Evolutionary conservation across 208 protist species (phyloP), one percentile per base, ranked within the genome.

Genomic region (Wallacemonas sp.): DNA sequence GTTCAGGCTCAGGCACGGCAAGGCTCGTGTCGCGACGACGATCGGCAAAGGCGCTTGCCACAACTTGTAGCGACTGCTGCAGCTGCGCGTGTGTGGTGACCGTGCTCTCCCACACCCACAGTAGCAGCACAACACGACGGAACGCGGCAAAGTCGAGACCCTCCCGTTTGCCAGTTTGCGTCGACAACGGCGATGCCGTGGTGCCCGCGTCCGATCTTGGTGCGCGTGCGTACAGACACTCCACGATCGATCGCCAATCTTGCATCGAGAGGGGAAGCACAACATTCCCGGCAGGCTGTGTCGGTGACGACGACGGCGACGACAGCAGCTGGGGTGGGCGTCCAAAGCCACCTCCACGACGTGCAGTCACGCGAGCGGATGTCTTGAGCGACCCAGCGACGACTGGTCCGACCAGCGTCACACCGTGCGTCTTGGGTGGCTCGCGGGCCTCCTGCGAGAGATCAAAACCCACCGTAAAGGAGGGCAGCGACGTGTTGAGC

Each of bases 221-320:
- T n/a, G n/a, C n/a, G n/a, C n/a, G n/a, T n/a, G n/a, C n/a, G 68
- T 90, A 76, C 34, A 94, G 70, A 11, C 80, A 61, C 14, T 84
- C 72, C 2, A 75, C 65, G 27, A 87, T 34, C 6, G 70, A 55
- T n/a, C 88, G 85, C 24, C 54, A 70, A 64, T 94, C 88, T 5
- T 62, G 36, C 26, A 71, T 46, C 19, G 69, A 64, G 52, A 85
- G 46, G 9, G 58, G 68, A 36, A 74, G 43, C 17, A 69, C 58
- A 24, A 56, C 29, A 12, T 56, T 69, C 1, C 52, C 14, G 24
- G 21, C 36, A 17, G 36, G 36, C 14, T 6, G 36, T 14, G 36
- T 14, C 36, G 14, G 9, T 14, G 36, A 6, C 9, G 36, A 14
- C 36, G 36, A 6, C 9, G 36, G 14, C 36, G 36, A 41, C 9